Evolutionary conservation across 2,329 filamentous ascomycete genomes (phyloP), one percentile per base, ranked within the genome.

Genomic region (Epichloe bromicola): DNA sequence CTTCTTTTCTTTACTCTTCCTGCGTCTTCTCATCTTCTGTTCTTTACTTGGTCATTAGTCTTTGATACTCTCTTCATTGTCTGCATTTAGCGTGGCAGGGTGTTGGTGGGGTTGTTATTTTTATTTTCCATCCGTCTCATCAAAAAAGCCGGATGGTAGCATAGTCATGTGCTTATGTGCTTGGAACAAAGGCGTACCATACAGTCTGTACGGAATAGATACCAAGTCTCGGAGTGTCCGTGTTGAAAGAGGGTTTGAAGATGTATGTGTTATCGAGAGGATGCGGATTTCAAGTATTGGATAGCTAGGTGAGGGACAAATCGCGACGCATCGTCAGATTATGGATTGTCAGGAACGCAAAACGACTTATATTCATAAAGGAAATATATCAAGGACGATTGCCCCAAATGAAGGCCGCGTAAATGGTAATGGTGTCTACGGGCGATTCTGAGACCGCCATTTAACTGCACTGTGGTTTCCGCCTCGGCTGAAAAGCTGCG

Each of bases 21-120:
- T 52, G n/a, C 20, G 12, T 47, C 6, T 38, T n/a, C 14, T 39
- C 10, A 15, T 38, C 15, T 48, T 37, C 12, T 41, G 15, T 20
- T 33, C 23, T 39, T 30, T 23, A 30, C 41, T 40, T 15, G 15
- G n/a, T 52, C 20, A 5, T 36, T 7, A 17, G 34, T 11, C 40
- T 45, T 45, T 46, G 36, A 30, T 37, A 7, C 23, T 23, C n/a
- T 11, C 33, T 17, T 30, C 14, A 10, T 20, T 30, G n/a, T 43
- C 17, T 49, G 17, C 36, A 50, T 44, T 44, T 50, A 50, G 48
- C 48, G 26, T 14, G 34, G 48, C 48, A 43, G 15, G 48, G 48
- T 20, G 26, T 40, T 19, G 30, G 30, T 20, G 42, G 42, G 26
- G 3, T 30, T 30, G 26, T 10, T 8, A 30, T 30, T 30, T 33